Evolutionary conservation across 2,329 filamentous ascomycete species (phyloP), one percentile per base, ranked within the genome.

Genomic region (Penicillium janthinellum): DNA sequence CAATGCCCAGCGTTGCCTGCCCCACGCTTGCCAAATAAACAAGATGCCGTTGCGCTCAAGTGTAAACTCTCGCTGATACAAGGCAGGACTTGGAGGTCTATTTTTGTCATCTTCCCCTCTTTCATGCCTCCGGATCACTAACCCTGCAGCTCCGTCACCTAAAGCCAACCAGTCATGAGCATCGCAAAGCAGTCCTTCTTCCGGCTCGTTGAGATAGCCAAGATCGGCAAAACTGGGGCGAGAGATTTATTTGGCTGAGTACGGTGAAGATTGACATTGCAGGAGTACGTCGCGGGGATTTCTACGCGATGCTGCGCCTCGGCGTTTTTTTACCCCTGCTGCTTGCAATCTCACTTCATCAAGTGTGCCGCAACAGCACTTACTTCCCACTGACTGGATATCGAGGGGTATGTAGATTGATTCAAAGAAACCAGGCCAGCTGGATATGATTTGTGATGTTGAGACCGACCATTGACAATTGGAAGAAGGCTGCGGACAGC

Each of bases 231-330:
- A 54, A 54, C 44, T 47, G 31, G 35, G 37, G 56, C 42, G 17
- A 47, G 14, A 39, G 53, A 37, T 38, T 15, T 22, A 45, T 15
- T 25, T 8, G 28, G 15, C 58, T 56, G 22, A 45, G 45, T 57
- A 54, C 10, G 44, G 58, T 5, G 49, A 57, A 51, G 58, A 57
- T 56, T 49, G 28, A 14, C 47, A n/a, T 47, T 47, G 44, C 25
- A 47, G 48, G 54, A 38, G 28, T 39, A 20, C 22, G 42, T 31
- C 49, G 54, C 31, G 31, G 34, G 34, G 31, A 15, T 39, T 44
- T 12, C 6, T 44, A 17, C 10, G 47, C 28, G 28, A 45, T 15
- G 14, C n/a, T 53, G 15, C 45, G 17, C 31, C 57, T 53, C 8
- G 28, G 35, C 28, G 41, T 37, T 48, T 41, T 41, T 31, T 11